Percentiles rank a stretch among this genome's conserved stretches.
Evolutionary conservation across 2,329 filamentous ascomycete genomes (phyloP).

Genomic region (Colletotrichum aenigma): DNA sequence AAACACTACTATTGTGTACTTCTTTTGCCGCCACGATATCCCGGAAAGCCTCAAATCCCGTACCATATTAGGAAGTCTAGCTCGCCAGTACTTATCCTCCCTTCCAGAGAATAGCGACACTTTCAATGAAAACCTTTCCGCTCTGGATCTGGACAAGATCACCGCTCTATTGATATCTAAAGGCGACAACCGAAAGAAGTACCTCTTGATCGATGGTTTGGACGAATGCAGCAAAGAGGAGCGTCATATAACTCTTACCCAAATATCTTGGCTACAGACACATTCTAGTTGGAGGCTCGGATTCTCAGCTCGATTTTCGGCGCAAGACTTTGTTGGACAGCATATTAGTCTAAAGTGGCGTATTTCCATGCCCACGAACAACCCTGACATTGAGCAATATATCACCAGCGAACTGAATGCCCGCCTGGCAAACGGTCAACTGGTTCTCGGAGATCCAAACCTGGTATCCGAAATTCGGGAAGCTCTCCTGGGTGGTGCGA

Average conservation of each 20-base stretch:
- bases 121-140: background rate
- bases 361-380: background rate
- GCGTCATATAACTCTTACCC: rapidly evolving
- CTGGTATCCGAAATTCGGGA: background rate
- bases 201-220: background rate
- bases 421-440: background rate
- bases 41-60: background rate
- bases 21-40: background rate
- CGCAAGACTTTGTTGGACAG: background rate
- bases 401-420: background rate
- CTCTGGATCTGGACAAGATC: background rate
- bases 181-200: rapidly evolving
- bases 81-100: rapidly evolving
- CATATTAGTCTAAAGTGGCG: background rate
- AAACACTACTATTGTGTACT: rapidly evolving
- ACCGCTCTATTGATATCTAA: background rate
- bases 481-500: background rate
- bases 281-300: background rate
- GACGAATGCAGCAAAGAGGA: background rate
- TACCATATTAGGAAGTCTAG: rapidly evolving
- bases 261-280: background rate
- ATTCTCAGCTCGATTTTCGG: background rate
- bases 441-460: background rate
- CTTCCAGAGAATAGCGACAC: rapidly evolving
- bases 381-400: background rate